Conservation (phyloP, 148 eudicot species). For the Fagopyrum tataricum region DNA sequence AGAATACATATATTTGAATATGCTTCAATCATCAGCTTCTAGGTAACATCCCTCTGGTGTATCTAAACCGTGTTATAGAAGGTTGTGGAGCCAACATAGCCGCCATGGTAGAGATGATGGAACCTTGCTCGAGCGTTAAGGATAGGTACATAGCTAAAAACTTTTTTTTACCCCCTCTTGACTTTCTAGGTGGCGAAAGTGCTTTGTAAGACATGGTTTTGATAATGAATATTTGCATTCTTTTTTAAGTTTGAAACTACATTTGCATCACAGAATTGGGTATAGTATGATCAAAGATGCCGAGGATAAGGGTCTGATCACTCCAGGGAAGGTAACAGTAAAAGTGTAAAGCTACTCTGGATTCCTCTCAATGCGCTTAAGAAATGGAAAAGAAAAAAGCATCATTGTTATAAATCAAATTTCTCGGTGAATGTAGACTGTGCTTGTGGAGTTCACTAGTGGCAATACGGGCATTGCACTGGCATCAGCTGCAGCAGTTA, state of each 20-base stretch:
- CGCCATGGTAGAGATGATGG: slow-evolving; percentile 78
- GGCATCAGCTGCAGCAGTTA: slow-evolving; percentile 74
- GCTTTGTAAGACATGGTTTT: not conserved
- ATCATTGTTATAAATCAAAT: not conserved
- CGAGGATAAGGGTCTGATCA: slow-evolving; percentile 64
- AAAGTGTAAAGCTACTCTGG: not conserved
- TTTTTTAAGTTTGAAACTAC: not conserved
- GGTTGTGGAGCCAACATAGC: slow-evolving; percentile 77
- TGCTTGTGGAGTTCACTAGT: slow-evolving; percentile 72
- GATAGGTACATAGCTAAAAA: slow-evolving; percentile 44
- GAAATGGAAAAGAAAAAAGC: slow-evolving; percentile 1
- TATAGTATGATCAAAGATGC: slow-evolving; percentile 74
- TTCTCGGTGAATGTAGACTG: slow-evolving; percentile 34
- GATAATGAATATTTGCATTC: not conserved
- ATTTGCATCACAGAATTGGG: slow-evolving; percentile 41
- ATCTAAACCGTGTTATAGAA: slow-evolving; percentile 63
- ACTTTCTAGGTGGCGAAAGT: not conserved
- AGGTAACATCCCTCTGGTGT: slow-evolving; percentile 75
- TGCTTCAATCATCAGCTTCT: slow-evolving; percentile 29
- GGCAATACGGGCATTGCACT: slow-evolving; percentile 91
- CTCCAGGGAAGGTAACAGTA: slow-evolving; percentile 58
- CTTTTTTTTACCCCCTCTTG: not conserved
- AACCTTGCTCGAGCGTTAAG: slow-evolving; percentile 80
- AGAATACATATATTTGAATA: not conserved
- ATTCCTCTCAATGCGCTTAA: not conserved